phyloP scores from a whole-genome alignment of 1,284 basidiomycete species.

The Agroathelia rolfsii region DNA sequence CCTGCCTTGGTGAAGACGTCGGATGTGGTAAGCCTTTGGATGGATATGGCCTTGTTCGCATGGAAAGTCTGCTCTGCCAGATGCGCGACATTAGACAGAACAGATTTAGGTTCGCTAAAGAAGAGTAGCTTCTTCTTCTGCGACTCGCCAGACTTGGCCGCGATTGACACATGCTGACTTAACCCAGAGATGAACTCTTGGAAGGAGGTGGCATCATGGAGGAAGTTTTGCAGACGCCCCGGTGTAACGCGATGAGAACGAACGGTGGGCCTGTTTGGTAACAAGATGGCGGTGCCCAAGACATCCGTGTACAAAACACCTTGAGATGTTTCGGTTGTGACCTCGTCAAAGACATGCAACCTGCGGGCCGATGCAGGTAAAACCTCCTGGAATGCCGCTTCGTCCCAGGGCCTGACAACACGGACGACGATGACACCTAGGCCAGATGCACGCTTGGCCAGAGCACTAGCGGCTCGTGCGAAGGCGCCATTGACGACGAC shows the following conservation, averaged over 20 bases:
- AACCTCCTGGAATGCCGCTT: slow-evolving; percentile 42
- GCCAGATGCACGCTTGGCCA: slow-evolving; percentile 34
- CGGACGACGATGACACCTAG: slow-evolving; percentile 62
- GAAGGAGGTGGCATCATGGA: slow-evolving; percentile 36
- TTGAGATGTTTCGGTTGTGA: slow-evolving; percentile 49
- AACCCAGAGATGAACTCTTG: slow-evolving; percentile 31
- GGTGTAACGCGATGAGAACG: slow-evolving; percentile 53
- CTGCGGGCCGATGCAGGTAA: slow-evolving; percentile 48
- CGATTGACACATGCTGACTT: slow-evolving; percentile 17
- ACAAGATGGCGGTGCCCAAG: slow-evolving; percentile 38
- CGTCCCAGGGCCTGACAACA: slow-evolving; percentile 70
- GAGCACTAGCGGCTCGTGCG: slow-evolving; percentile 43
- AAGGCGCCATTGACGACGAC: slow-evolving; percentile 65
- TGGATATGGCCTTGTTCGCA: slow-evolving; percentile 34
- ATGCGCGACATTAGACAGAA: slow-evolving; percentile 42
- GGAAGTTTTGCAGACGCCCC: slow-evolving; percentile 39
- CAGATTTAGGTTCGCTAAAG: slow-evolving; percentile 47
- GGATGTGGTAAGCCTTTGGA: slow-evolving; percentile 52
- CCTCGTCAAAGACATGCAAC: slow-evolving; percentile 69
- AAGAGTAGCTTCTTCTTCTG: slow-evolving; percentile 49
- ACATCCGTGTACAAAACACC: slow-evolving; percentile 68
- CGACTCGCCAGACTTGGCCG: slow-evolving; percentile 8
- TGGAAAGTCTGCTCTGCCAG: slow-evolving; percentile 52
- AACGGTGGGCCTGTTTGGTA: no score
- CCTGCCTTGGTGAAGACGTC: slow-evolving; percentile 65